Percentiles rank a stretch among this genome's conserved stretches.
phyloP scores from a whole-genome alignment of 805 yeast genomes.

The Kurtzmaniella cleridarum region DNA sequence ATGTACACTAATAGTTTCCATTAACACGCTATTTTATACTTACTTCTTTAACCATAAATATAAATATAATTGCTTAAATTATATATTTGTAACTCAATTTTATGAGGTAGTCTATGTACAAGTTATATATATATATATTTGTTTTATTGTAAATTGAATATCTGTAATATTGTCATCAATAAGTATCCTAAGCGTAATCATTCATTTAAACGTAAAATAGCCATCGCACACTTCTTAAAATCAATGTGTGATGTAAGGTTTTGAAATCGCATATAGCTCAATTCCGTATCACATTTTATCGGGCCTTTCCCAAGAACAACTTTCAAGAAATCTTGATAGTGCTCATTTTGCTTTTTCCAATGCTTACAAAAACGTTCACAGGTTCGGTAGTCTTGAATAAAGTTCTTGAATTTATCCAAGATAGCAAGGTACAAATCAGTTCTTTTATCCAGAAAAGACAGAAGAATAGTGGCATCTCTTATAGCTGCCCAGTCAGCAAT shows the following conservation, averaged over 20 bases:
- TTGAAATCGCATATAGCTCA: slow-evolving; percentile 19
- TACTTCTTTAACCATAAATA: too few species aligned
- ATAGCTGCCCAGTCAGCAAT: slow-evolving; percentile 83
- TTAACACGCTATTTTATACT: not conserved
- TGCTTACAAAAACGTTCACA: slow-evolving; percentile 23
- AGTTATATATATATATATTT: too few species aligned
- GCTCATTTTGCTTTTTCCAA: slow-evolving; percentile 26
- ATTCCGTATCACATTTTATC: slow-evolving; percentile 11
- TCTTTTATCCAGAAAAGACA: slow-evolving; percentile 40
- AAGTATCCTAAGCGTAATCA: not conserved
- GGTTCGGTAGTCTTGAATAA: slow-evolving; percentile 32
- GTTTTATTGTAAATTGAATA: too few species aligned
- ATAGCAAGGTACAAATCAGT: slow-evolving; percentile 49
- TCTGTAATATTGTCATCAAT: too few species aligned
- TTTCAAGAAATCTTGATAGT: slow-evolving; percentile 15
- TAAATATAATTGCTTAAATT: too few species aligned
- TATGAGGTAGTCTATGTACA: too few species aligned
- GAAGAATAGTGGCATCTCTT: slow-evolving; percentile 65
- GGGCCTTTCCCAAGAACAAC: slow-evolving; percentile 14
- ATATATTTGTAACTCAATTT: too few species aligned
- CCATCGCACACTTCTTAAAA: slow-evolving; percentile 16
- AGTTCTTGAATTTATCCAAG: slow-evolving; percentile 43
- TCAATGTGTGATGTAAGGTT: slow-evolving; percentile 24
- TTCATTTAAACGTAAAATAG: slow-evolving; percentile 6
- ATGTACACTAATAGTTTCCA: not conserved